These are phyloP conservation scores for Albatrellus sp. DNA, from an alignment of 1,284 basidiomycete species.

Conservation along the genomic window DNA sequence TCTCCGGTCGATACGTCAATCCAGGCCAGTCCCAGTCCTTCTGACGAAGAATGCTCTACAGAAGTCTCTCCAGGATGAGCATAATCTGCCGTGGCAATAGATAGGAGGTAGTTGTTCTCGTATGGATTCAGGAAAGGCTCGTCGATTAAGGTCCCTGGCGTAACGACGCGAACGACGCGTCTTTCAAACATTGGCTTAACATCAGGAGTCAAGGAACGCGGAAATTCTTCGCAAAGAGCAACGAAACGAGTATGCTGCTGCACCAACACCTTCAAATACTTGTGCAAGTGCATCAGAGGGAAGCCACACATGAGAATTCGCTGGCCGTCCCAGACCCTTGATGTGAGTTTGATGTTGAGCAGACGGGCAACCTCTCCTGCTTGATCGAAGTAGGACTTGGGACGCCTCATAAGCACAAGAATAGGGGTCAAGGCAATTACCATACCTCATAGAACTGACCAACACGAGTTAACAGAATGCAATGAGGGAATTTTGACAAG, in stretches of 20 bases:
- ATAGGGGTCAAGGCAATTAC: neutral
- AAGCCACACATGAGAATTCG: conserved; percentile 81
- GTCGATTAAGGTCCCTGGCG: conserved; percentile 86
- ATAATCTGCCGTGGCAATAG: conserved; percentile 29
- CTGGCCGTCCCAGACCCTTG: conserved; percentile 56
- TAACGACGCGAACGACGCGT: conserved; percentile 76
- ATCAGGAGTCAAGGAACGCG: conserved; percentile 26
- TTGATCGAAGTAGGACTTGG: conserved; percentile 88
- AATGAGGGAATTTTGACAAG: conserved; percentile 71
- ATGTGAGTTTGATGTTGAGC: conserved; percentile 73
- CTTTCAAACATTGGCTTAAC: conserved; percentile 53
- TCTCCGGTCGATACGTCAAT: conserved; percentile 94
- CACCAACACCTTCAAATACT: conserved; percentile 77
- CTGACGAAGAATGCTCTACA: neutral
- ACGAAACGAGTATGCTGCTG: conserved; percentile 75
- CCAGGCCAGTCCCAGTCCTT: conserved; percentile 63
- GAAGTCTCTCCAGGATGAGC: no score
- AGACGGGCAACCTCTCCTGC: conserved; percentile 67
- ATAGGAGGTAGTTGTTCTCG: conserved; percentile 82
- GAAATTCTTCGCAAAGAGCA: conserved; percentile 87
- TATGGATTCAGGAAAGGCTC: conserved; percentile 76
- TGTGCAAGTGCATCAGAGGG: conserved; percentile 75
- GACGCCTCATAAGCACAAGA: neutral
- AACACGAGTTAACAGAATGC: conserved; percentile 80
- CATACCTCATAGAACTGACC: conserved; percentile 91